Evolutionary conservation across 2,329 filamentous ascomycete genomes (phyloP), one percentile per base, ranked within the genome.

Genomic region (Fusarium floridanum): DNA sequence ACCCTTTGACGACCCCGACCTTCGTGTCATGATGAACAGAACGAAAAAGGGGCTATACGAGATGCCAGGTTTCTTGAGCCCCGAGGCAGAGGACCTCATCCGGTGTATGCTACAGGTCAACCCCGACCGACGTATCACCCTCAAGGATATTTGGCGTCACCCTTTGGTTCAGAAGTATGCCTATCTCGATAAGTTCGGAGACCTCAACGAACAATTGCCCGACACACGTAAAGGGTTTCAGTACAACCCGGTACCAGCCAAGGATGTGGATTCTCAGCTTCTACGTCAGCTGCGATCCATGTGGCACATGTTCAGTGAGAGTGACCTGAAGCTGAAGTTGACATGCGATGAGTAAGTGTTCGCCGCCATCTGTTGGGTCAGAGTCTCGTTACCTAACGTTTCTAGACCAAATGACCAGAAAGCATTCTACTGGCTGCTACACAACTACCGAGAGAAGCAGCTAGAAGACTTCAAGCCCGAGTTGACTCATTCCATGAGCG

Each of bases 361-460:
- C 34, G 7, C 4, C 12, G 39, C 8, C 24, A 7, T n/a, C 4
- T 34, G 4, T 61, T 45, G 22, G 16, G 41, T 27, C 12, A n/a
- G 4, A 14, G 37, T 17, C 16, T 27, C 11, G 41, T 17, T 5
- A 20, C 32, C 80, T 83, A 72, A 83, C 75, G 45, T 71, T 50
- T 57, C n/a, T 36, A 96, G 93, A 73, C 87, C 90, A 6, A 98
- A 97, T 74, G 94, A 98, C 65, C 95, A 98, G 80, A 97, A 98
- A 80, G 89, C 96, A 75, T 98, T 98, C 82, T 99, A 98, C 82
- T 93, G 91, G 83, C 89, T 97, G 22, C 88, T 99, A 9, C 84
- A 93, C 74, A 93, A 92, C 81, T 97, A 98, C 81, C 90, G 94
- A 53, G 92, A 97, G 73, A 91, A 94, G 72, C 92, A 97, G 76